Evolutionary conservation across 306 rosid species (phyloP), one percentile per base, ranked within the genome.

Genomic region (Rosa persica): DNA sequence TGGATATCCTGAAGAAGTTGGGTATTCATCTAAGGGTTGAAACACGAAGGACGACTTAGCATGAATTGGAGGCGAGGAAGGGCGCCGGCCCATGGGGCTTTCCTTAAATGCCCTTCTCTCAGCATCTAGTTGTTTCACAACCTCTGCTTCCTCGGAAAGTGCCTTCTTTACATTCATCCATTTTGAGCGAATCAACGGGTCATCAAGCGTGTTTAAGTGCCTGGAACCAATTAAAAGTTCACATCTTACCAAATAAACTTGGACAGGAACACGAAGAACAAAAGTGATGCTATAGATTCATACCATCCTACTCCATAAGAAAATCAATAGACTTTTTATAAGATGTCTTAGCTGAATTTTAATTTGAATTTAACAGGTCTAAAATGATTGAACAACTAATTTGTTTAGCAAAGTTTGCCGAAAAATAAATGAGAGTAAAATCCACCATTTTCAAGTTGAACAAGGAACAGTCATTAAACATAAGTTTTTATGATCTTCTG

Each of bases 141-240:
- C 92, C 83, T 92, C 98, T 9, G 90, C 88, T 87, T 94, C 97
- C 83, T 92, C 96, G 0, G 91, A 79, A 23, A 94, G 88, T 25
- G 97, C 89, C 81, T 94, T 94, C 89, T 94, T 94, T 47, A 92
- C 98, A 52, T 86, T 94, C 94, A 90, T 90, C 98, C 97, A 94
- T 88, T 94, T 92, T 3, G 97, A 38, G 13, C 96, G 92, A 67
- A 92, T 84, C 67, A 92, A 81, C 3, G 96, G 98, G 58, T 94
- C 98, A 6, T 94, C 98, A 8, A 90, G 87, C 4, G 79, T 86
- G 79, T 76, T 89, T 30, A 94, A 81, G 84, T 94, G 97, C 90
- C 94, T 88, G 76, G 47, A 66, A 70, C 60, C 43, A 73, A 52
- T 79, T 42, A 54, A 46, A 74, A 42, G 48, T 5, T 55, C 80